phyloP scores from a whole-genome alignment of 2,329 filamentous ascomycete genomes.

The Tricladium varicosporioides region DNA sequence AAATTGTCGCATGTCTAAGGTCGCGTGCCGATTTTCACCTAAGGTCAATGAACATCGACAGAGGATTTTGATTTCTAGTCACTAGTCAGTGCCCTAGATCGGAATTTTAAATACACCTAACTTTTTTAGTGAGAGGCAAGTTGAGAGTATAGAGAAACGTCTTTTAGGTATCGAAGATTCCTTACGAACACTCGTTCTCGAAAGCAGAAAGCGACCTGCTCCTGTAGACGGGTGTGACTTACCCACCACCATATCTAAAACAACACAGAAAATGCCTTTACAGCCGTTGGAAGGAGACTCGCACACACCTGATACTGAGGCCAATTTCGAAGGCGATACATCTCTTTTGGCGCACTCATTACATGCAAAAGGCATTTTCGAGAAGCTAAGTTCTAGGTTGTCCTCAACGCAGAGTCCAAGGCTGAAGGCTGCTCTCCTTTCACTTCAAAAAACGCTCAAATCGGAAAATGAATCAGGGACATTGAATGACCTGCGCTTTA shows the following conservation, averaged over 20 bases:
- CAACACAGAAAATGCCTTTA: not conserved
- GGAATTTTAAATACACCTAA: not conserved
- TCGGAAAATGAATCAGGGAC: not conserved
- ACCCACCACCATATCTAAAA: too few relatives aligned
- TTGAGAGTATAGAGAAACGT: conserved; percentile 17
- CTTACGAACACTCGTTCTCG: conserved; percentile 9
- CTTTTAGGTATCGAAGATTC: conserved; percentile 15
- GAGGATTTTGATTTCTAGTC: conserved; percentile 18
- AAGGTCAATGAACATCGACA: conserved; percentile 11
- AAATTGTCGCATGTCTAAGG: not conserved
- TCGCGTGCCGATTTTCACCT: not conserved
- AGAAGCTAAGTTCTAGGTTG: conserved; percentile 9
- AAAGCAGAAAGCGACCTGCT: not conserved
- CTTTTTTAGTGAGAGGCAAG: conserved; percentile 13
- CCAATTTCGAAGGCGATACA: conserved; percentile 14
- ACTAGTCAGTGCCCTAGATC: conserved; percentile 12
- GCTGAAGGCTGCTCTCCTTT: not conserved
- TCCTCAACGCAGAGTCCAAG: conserved; percentile 1
- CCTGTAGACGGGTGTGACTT: not conserved
- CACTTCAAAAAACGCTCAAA: not conserved
- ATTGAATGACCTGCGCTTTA: not conserved
- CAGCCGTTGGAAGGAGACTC: not conserved
- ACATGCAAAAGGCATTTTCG: conserved; percentile 17
- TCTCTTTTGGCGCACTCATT: conserved; percentile 16
- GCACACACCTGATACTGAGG: not conserved